Evolutionary conservation across 2,329 filamentous ascomycete species (phyloP), one percentile per base, ranked within the genome.

Genomic region (Pezicula neosporulosa): DNA sequence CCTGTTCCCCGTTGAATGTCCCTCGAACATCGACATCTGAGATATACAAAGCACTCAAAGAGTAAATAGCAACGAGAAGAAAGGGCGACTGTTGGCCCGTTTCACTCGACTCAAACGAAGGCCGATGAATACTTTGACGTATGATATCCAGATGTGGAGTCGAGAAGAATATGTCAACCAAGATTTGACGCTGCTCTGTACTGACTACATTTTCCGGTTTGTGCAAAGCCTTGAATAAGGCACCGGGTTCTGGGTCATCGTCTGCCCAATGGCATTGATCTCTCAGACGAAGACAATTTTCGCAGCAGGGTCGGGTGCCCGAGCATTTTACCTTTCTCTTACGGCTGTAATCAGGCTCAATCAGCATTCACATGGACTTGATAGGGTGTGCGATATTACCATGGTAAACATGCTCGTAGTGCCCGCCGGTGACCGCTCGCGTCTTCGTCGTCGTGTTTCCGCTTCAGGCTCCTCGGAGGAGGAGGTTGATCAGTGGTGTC

Each of bases 301-400:
- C 41, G 21, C 41, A 44, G 21, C 41, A 44, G 19, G 41, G 41
- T 28, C 19, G 16, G 16, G 41, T 27, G 18, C 41, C 41, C 3
- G 41, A 21, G 18, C 41, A 44, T 44, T 44, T 44, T 27, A 44
- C 41, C 27, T 44, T 44, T 44, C 41, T 44, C 21, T 27, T 44
- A 19, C 41, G 41, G 12, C 41, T 44, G 13, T 3, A n/a, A 15
- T 44, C 16, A 15, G 6, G 13, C 35, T 15, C 3, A 37, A 37
- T 37, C 35, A 37, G 6, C 13, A 37, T 16, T 37, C 16, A 37
- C 35, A 15, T 37, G 35, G 35, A 16, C 4, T 15, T 5, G 13
- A 37, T 37, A 27, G 19, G 15, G 19, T 44, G 19, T 24, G 19
- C 9, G 15, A 6, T 3, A 24, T 24, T 44, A 27, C 41, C 41